Evolutionary conservation across 306 rosid species (phyloP), one percentile per base, ranked within the genome.

Genomic region (Benincasa hispida): DNA sequence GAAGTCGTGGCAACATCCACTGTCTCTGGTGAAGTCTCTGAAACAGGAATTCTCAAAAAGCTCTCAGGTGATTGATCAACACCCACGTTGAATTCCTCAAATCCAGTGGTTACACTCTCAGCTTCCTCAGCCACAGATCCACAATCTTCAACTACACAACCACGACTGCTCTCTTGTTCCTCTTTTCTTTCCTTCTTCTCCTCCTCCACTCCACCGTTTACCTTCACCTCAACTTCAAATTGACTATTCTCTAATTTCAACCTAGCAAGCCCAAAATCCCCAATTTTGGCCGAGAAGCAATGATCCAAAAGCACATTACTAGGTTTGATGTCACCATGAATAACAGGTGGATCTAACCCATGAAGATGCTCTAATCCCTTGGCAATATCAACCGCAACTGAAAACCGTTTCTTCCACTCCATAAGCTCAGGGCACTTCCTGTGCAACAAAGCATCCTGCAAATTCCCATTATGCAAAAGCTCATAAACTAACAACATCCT

Each of bases 281-380:
- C 92, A 10, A 95, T 84, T 70, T 83, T 92, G 0, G 93, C 97
- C 0, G 78, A 53, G 68, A 95, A 91, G 42, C 47, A 25, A 2
- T 63, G 34, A 47, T 95, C 93, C 48, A 95, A 78, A 12, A 95
- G 72, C 47, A 95, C 80, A 75, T 95, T 95, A 79, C 99, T 95
- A 0, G 99, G 99, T 78, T 95, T 95, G 13, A 95, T 85, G 70
- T 95, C 99, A 0, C 99, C 96, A 12, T 95, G 99, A 13, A 95
- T 87, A 10, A 95, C 81, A 0, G 98, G 93, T 2, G 97, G 96
- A 19, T 89, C 92, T 55, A 86, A 82, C 5, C 89, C 84, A 7
- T 95, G 99, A 69, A 95, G 93, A 42, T 84, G 88, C 14, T 65
- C 83, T 27, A 92, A 39, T 17, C 96, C 99, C 25, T 78, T 89